phyloP scores from a whole-genome alignment of 148 eudicot species.

The Rhododendron griersonianum region DNA sequence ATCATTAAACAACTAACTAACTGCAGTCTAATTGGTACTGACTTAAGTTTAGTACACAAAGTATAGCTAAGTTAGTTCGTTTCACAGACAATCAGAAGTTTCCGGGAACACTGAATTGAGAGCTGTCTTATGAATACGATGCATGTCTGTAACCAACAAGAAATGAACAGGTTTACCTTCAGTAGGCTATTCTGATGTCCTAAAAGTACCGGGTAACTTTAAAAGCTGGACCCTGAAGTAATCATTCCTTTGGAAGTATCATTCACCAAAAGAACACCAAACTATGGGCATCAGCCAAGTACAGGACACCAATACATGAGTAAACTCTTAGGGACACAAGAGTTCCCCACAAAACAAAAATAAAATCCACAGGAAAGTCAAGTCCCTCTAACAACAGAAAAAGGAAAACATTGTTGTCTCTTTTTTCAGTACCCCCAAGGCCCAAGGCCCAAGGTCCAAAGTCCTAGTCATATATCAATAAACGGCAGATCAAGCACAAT shows the following conservation, averaged over 20 bases:
- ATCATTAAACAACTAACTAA: neutral
- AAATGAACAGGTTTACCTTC: neutral
- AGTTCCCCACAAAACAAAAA: neutral
- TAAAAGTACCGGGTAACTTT: neutral
- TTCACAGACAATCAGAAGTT: neutral
- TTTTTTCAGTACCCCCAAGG: neutral
- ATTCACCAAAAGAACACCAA: neutral
- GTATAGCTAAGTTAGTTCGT: neutral
- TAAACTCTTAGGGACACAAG: neutral
- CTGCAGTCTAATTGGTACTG: neutral
- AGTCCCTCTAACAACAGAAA: neutral
- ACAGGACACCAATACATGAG: neutral
- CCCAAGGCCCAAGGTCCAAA: neutral
- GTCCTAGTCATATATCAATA: neutral
- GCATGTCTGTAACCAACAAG: neutral
- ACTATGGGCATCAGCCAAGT: neutral
- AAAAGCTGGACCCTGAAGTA: neutral
- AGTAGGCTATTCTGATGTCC: neutral
- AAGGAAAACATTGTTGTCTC: neutral
- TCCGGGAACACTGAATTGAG: neutral
- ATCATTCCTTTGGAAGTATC: neutral
- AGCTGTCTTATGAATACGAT: neutral
- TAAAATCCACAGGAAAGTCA: neutral
- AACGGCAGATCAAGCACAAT: neutral
- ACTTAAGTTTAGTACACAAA: neutral